Percentiles rank a stretch among this genome's conserved stretches.
Evolutionary conservation across 306 rosid genomes (phyloP).

Genomic region (Begonia fuchsioides): DNA sequence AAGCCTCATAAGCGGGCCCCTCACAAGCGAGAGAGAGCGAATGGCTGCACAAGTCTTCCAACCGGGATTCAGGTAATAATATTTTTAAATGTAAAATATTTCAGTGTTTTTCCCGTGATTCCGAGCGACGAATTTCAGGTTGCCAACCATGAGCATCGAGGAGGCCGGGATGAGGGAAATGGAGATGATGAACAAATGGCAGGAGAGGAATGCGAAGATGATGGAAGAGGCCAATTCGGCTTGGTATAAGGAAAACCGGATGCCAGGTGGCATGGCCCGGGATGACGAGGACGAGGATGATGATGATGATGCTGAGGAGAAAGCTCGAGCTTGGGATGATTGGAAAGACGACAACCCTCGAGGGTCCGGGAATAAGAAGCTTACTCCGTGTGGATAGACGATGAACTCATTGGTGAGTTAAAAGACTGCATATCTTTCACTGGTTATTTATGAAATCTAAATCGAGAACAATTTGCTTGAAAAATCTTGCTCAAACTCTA

Average conservation of each 20-base stretch:
- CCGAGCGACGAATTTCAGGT: slow-evolving; percentile 21
- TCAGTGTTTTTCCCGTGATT: too few relatives aligned
- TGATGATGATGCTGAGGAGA: slow-evolving; percentile 79
- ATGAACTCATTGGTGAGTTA: neutral
- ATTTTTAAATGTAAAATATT: neutral
- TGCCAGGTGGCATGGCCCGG: slow-evolving; percentile 23
- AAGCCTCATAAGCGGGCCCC: slow-evolving; percentile 66
- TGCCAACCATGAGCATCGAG: slow-evolving; percentile 99
- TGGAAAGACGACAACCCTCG: slow-evolving; percentile 98
- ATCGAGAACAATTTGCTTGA: too few relatives aligned
- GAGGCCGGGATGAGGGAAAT: slow-evolving; percentile 94
- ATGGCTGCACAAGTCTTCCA: slow-evolving; percentile 94
- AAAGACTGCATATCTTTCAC: too few relatives aligned
- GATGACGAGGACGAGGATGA: slow-evolving; percentile 55
- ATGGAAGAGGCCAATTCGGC: slow-evolving; percentile 82
- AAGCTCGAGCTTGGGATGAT: slow-evolving; percentile 89
- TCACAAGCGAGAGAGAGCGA: slow-evolving; percentile 71
- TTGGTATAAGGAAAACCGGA: slow-evolving; percentile 62
- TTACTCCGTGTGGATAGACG: slow-evolving; percentile 75
- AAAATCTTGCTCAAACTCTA: too few relatives aligned
- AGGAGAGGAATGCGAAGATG: slow-evolving; percentile 56
- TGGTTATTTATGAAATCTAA: too few relatives aligned
- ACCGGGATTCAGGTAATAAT: slow-evolving; percentile 41
- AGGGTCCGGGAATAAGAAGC: slow-evolving; percentile 89
- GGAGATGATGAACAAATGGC: slow-evolving; percentile 96